These are phyloP conservation scores for Paraphoma chrysanthemicola DNA, from an alignment of 2,329 filamentous ascomycete genomes.

Conservation along the genomic window DNA sequence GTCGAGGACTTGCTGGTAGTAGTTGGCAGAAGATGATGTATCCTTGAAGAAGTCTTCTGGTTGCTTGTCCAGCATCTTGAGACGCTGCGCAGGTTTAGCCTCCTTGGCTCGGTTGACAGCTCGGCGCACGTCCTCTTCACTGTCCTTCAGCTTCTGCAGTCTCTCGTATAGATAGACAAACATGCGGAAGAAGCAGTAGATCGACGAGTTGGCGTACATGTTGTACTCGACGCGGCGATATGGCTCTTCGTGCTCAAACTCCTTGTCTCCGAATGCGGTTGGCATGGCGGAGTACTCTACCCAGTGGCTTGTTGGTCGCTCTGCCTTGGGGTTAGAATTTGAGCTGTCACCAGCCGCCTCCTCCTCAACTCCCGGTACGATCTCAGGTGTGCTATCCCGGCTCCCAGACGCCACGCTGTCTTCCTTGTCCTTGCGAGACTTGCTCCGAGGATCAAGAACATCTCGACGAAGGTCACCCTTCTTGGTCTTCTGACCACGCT, in stretches of 20 bases:
- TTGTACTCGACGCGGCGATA: slow-evolving; percentile 84
- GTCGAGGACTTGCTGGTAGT: slow-evolving; percentile 84
- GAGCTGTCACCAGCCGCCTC: slow-evolving; percentile 71
- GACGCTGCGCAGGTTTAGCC: slow-evolving; percentile 80
- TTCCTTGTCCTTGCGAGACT: slow-evolving; percentile 76
- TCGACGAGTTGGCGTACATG: slow-evolving; percentile 87
- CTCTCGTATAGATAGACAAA: slow-evolving; percentile 91
- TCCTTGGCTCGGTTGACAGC: slow-evolving; percentile 76
- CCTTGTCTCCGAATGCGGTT: slow-evolving; percentile 65
- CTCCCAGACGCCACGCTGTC: slow-evolving; percentile 79
- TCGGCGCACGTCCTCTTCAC: slow-evolving; percentile 73
- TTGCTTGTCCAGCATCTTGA: slow-evolving; percentile 83
- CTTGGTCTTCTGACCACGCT: slow-evolving; percentile 67
- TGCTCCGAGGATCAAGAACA: slow-evolving; percentile 81
- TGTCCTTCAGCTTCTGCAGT: slow-evolving; percentile 81
- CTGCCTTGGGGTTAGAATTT: slow-evolving; percentile 62
- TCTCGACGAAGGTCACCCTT: slow-evolving; percentile 77
- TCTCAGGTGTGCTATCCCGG: slow-evolving; percentile 88
- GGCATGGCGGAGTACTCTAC: slow-evolving; percentile 63
- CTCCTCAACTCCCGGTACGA: slow-evolving; percentile 77
- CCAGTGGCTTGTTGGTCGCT: slow-evolving; percentile 71
- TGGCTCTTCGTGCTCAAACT: slow-evolving; percentile 77
- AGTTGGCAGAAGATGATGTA: slow-evolving; percentile 68
- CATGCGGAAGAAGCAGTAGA: slow-evolving; percentile 94
- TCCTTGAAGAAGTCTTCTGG: slow-evolving; percentile 76